Evolutionary conservation across 768 basidiomycete species (phyloP).

Genomic region (Amyloporia xantha): DNA sequence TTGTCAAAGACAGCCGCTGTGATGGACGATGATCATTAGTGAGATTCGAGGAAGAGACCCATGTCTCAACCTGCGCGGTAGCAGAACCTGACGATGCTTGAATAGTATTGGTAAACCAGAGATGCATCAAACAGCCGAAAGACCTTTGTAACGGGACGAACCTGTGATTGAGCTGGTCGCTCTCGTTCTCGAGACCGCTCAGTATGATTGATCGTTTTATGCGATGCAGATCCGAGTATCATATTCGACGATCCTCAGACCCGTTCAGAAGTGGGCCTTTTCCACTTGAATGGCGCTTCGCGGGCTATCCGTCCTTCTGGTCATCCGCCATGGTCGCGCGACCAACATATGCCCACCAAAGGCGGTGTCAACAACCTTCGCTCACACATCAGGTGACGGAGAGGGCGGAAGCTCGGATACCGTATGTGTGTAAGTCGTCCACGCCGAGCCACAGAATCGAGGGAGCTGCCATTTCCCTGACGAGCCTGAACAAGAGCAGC

Average conservation of each 20-base stretch:
- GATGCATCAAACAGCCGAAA: not conserved
- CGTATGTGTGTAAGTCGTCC: too few relatives aligned
- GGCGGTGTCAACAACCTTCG: conserved; percentile 64
- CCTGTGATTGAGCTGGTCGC: conserved; percentile 76
- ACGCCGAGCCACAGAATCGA: too few relatives aligned
- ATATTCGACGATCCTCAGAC: conserved; percentile 82
- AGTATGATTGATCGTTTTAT: conserved; percentile 70
- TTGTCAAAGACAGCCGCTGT: conserved; percentile 69
- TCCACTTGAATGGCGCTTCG: conserved; percentile 26
- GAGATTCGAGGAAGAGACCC: conserved; percentile 38
- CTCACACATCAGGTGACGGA: conserved; percentile 62
- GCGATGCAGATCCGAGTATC: conserved; percentile 81
- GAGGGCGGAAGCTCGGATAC: too few relatives aligned
- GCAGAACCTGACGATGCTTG: conserved; percentile 37
- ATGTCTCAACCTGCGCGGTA: conserved; percentile 57
- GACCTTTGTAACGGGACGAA: conserved; percentile 22
- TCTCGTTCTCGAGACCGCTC: conserved; percentile 71
- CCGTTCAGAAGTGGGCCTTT: conserved; percentile 80
- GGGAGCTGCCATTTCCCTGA: too few relatives aligned
- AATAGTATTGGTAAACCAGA: conserved; percentile 20
- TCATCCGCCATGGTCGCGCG: conserved; percentile 19
- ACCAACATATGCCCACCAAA: conserved; percentile 63
- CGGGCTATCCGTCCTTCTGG: conserved; percentile 1
- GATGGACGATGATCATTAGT: conserved; percentile 61
- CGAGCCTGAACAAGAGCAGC: too few relatives aligned